Evolutionary conservation across 2,329 filamentous ascomycete species (phyloP).

Genomic region (Dendryphion nanum): DNA sequence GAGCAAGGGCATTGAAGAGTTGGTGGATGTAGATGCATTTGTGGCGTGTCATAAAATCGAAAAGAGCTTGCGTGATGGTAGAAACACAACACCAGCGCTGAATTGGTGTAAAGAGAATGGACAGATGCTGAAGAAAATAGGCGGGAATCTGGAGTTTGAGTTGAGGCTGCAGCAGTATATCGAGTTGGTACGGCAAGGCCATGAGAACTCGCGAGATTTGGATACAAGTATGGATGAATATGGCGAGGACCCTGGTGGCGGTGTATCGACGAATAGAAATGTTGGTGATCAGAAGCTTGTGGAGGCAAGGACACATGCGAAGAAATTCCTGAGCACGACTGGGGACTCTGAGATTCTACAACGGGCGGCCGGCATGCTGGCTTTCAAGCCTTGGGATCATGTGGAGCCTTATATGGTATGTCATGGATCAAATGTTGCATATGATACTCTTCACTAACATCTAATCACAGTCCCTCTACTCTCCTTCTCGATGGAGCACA

Average conservation of each 20-base stretch:
- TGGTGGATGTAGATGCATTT: slow-evolving; percentile 90
- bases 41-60: slow-evolving; percentile 77
- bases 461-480: slow-evolving; percentile 66
- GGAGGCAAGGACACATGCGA: slow-evolving; percentile 79
- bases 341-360: slow-evolving; percentile 67
- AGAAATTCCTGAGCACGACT: slow-evolving; percentile 74
- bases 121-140: slow-evolving; percentile 83
- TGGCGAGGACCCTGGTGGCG: slow-evolving; percentile 8
- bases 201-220: slow-evolving; percentile 18
- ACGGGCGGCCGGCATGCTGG: slow-evolving; percentile 76
- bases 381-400: slow-evolving; percentile 63
- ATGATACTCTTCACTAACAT: not conserved
- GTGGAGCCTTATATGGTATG: slow-evolving; percentile 61
- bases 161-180: slow-evolving; percentile 93
- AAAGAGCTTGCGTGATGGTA: slow-evolving; percentile 62
- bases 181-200: slow-evolving; percentile 71
- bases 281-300: slow-evolving; percentile 52
- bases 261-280: not conserved
- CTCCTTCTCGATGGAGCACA: slow-evolving; percentile 67
- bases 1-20: slow-evolving; percentile 71
- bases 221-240: slow-evolving; percentile 22
- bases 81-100: slow-evolving; percentile 74
- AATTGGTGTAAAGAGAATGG: slow-evolving; percentile 94
- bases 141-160: slow-evolving; percentile 88
- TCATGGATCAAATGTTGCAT: not conserved